Conservation (phyloP, 306 rosid species). For the Sindora glabra region DNA sequence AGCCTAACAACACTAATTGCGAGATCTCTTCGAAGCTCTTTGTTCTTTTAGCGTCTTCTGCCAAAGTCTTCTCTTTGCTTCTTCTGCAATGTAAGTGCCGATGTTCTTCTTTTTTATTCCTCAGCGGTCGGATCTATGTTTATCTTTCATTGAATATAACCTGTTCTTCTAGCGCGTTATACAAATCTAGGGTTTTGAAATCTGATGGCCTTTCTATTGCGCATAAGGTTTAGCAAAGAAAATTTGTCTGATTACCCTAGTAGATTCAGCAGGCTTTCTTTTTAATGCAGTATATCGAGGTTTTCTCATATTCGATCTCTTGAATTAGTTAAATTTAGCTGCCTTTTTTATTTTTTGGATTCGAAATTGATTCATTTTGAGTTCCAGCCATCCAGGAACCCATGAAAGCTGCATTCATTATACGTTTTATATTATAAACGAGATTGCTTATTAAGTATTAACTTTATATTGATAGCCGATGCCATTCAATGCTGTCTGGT, state of each 20-base stretch:
- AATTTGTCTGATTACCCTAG: not conserved
- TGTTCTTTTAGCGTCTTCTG: not conserved
- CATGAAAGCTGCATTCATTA: not conserved
- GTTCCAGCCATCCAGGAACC: not conserved
- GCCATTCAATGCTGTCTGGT: not conserved
- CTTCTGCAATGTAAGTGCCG: slow-evolving; percentile 18
- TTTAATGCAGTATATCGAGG: not conserved
- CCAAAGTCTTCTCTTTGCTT: not conserved
- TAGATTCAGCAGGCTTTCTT: not conserved
- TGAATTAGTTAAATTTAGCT: not conserved
- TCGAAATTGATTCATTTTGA: not conserved
- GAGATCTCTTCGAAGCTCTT: not conserved
- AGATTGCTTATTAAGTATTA: not conserved
- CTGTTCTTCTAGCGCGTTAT: not conserved
- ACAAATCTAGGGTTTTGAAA: slow-evolving; percentile 22
- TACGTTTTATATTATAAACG: not conserved
- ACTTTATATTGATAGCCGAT: not conserved
- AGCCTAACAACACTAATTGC: not conserved
- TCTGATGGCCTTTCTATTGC: too few relatives aligned
- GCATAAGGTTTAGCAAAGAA: not conserved
- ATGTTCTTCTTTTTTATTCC: not conserved
- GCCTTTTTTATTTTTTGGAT: not conserved
- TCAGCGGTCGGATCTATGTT: not conserved
- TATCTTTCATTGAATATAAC: not conserved
- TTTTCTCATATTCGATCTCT: not conserved